Evolutionary conservation across 352 stramenopile species (phyloP), one percentile per base, ranked within the genome.

Genomic region (Phytophthora sojae): DNA sequence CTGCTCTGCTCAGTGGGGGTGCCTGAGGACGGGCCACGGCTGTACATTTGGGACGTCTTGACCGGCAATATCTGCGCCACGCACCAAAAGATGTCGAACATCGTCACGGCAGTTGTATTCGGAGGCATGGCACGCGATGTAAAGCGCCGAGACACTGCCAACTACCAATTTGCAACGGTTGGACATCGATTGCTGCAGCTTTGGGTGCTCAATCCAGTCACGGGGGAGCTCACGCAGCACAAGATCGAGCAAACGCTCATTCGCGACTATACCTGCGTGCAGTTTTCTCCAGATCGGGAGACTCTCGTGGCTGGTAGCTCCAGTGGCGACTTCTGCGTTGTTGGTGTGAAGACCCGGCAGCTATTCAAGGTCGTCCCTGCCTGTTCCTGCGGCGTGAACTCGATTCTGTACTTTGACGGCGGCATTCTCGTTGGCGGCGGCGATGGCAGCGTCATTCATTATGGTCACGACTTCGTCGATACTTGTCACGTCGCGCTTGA

Each of bases 11-110:
- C 88, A 0, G 83, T 96, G 49, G 94, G 94, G 11, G 61, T 74
- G 6, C 77, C 78, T 1, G 85, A 96, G 26, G 94, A 98, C 69
- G 83, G 84, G 1, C 75, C 75, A 59, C 88, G 92, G 17, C 73
- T 98, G 29, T 95, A 96, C 66, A 73, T 98, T 50, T 98, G 94
- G 94, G 94, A 98, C 55, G 68, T 98, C 7, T 74, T 77, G 49
- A 97, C 87, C 11, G 94, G 94, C 14, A 90, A 89, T 64, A 97
- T 98, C 54, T 94, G 95, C 59, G 82, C 90, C 8, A 94, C 87
- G 8, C 82, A 93, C 55, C 82, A 90, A 67, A 92, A 95, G 59
- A 77, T 95, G 37, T 63, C 74, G 45, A 70, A 82, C 32, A 82
- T 85, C 62, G 77, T 91, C 52, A 81, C 82, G 6, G 77, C 81